Evolutionary conservation across 2,329 filamentous ascomycete genomes (phyloP).

Genomic region (Didymosphaeria variabile): DNA sequence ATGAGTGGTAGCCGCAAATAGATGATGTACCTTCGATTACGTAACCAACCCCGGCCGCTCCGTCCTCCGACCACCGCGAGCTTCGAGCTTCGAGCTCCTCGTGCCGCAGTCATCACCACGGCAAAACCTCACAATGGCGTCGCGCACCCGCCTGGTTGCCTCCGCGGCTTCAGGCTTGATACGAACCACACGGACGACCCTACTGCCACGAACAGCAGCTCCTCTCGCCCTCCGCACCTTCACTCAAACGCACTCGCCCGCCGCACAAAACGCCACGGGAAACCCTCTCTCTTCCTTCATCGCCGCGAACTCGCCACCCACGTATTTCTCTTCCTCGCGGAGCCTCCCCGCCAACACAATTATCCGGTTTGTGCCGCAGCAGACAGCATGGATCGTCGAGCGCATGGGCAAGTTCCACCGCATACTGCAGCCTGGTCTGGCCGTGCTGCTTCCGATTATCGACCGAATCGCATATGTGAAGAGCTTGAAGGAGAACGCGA

Average conservation of each 20-base stretch:
- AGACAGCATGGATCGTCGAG: slow-evolving; percentile 99
- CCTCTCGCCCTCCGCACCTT: slow-evolving; percentile 37
- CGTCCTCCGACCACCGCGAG: slow-evolving; percentile 15
- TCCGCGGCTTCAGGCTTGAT: slow-evolving; percentile 40
- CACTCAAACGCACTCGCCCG: slow-evolving; percentile 41
- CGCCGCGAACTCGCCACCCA: slow-evolving; percentile 54
- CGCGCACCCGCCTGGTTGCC: slow-evolving; percentile 44
- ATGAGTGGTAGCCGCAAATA: too few relatives aligned
- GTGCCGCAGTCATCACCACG: slow-evolving; percentile 28
- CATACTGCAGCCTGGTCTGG: slow-evolving; percentile 90
- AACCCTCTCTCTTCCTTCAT: slow-evolving; percentile 39
- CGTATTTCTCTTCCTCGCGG: slow-evolving; percentile 74
- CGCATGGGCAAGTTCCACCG: slow-evolving; percentile 98
- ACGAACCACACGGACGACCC: slow-evolving; percentile 31
- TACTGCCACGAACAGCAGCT: slow-evolving; percentile 21
- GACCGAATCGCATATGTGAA: slow-evolving; percentile 98
- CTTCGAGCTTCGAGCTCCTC: slow-evolving; percentile 34
- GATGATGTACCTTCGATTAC: not conserved
- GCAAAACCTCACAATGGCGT: slow-evolving; percentile 43
- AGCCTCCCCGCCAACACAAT: slow-evolving; percentile 90
- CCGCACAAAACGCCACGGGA: slow-evolving; percentile 26
- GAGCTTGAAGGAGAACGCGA: slow-evolving; percentile 92
- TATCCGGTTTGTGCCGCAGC: slow-evolving; percentile 96
- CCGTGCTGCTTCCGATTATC: slow-evolving; percentile 86
- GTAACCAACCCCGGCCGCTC: not conserved